phyloP scores from a whole-genome alignment of 495 filamentous ascomycete genomes.

The Hypoxylon rickii region DNA sequence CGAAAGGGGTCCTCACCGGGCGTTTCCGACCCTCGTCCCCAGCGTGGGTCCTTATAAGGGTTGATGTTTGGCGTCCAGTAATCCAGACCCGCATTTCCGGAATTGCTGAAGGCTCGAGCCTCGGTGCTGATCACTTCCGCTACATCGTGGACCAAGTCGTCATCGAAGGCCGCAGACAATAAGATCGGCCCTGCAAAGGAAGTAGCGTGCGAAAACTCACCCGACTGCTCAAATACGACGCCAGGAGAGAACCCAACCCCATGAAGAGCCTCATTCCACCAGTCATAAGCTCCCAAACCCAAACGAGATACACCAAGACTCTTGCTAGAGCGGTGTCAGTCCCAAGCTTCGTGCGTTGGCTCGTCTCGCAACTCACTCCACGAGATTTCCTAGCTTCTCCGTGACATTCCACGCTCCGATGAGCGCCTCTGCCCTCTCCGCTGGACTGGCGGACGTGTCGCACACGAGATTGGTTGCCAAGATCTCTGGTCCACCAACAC shows the following conservation, averaged over 20 bases:
- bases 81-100: slow-evolving; percentile 59
- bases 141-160: slow-evolving; percentile 49
- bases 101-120: slow-evolving; percentile 70
- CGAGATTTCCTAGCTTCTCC: slow-evolving; percentile 49
- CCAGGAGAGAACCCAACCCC: slow-evolving; percentile 45
- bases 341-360: not conserved
- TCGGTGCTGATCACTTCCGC: slow-evolving; percentile 60
- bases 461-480: slow-evolving; percentile 51
- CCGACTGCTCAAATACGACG: slow-evolving; percentile 38
- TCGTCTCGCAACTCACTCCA: slow-evolving; percentile 35
- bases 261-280: slow-evolving; percentile 59
- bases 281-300: slow-evolving; percentile 51
- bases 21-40: slow-evolving; percentile 48
- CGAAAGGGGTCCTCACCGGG: slow-evolving; percentile 60
- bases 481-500: slow-evolving; percentile 35
- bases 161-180: slow-evolving; percentile 53
- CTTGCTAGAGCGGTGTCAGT: slow-evolving; percentile 32
- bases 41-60: slow-evolving; percentile 58
- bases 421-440: slow-evolving; percentile 49
- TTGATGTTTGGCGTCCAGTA: slow-evolving; percentile 75
- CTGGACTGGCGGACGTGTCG: slow-evolving; percentile 48
- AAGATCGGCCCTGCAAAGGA: slow-evolving; percentile 53
- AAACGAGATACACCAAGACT: slow-evolving; percentile 45
- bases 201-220: slow-evolving; percentile 52
- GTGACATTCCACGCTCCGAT: slow-evolving; percentile 47